Conservation (phyloP, 208 protist species). For the Leishmania braziliensis region DNA sequence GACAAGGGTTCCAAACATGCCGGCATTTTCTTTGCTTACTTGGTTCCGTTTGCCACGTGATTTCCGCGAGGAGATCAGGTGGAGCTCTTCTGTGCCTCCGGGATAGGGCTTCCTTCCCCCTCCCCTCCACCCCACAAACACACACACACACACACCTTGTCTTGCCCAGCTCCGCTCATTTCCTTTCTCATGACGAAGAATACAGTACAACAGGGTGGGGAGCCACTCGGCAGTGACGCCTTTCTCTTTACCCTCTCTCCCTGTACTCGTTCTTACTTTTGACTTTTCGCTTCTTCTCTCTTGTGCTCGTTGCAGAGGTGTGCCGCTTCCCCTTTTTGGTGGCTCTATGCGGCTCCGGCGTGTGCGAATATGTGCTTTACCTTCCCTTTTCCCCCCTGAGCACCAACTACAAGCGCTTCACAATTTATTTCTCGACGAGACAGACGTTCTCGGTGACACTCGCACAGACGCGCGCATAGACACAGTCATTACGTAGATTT, state of each 20-base stretch:
- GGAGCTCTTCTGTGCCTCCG: background rate
- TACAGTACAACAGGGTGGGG: too few relatives aligned
- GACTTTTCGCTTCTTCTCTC: conserved; percentile 12
- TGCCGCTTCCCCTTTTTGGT: background rate
- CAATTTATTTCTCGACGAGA: background rate
- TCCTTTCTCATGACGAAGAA: too few relatives aligned
- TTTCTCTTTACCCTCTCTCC: background rate
- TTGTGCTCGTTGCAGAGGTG: background rate
- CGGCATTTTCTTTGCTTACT: background rate
- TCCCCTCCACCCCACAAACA: background rate
- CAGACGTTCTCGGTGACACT: background rate
- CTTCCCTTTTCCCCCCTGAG: background rate
- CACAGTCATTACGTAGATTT: background rate
- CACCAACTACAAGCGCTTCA: background rate
- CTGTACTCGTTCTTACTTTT: background rate
- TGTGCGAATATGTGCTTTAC: background rate
- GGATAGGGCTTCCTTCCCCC: background rate
- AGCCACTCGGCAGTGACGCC: background rate
- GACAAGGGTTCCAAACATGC: background rate
- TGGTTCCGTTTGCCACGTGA: conserved; percentile 5
- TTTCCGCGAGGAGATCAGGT: background rate
- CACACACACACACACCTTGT: background rate
- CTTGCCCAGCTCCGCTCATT: too few relatives aligned
- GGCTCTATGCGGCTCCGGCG: background rate
- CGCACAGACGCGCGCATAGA: background rate